A percentile compares a stretch with the other conserved stretches of the same genome.
Conservation (phyloP, 2,329 filamentous ascomycete species). For the Clathrospora elynae region DNA sequence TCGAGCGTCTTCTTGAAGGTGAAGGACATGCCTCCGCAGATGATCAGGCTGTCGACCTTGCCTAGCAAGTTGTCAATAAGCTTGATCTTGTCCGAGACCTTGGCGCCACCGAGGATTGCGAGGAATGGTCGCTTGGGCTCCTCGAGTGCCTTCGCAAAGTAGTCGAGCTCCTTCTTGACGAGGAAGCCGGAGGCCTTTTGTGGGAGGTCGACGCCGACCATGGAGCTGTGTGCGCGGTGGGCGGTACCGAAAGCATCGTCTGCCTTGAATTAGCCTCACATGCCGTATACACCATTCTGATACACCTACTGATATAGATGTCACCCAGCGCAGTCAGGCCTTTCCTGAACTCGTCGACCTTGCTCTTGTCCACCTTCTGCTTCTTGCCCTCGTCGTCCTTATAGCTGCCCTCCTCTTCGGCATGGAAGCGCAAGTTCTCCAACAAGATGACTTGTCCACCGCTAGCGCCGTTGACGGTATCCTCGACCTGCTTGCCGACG, state of each 20-base stretch:
- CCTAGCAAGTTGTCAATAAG: slow-evolving; percentile 98
- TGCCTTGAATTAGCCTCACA: slow-evolving; percentile 48
- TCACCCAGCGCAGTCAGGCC: slow-evolving; percentile 92
- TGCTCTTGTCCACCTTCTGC: slow-evolving; percentile 92
- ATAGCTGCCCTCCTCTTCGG: slow-evolving; percentile 95
- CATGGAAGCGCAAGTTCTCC: slow-evolving; percentile 98
- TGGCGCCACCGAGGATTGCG: slow-evolving; percentile 95
- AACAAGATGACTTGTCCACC: slow-evolving; percentile 85
- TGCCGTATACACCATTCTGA: neutral
- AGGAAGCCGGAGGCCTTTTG: slow-evolving; percentile 98
- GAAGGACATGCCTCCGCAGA: slow-evolving; percentile 98
- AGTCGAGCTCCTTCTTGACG: slow-evolving; percentile 99
- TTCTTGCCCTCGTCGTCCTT: slow-evolving; percentile 97
- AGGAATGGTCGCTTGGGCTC: slow-evolving; percentile 93
- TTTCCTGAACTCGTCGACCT: slow-evolving; percentile 93
- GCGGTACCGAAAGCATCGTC: slow-evolving; percentile 98
- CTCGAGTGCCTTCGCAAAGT: slow-evolving; percentile 97
- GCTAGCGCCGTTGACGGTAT: slow-evolving; percentile 80
- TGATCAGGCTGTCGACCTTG: slow-evolving; percentile 95
- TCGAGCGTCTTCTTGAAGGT: slow-evolving; percentile 99
- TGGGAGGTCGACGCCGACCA: slow-evolving; percentile 95
- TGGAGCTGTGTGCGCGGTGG: slow-evolving; percentile 97
- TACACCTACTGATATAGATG: slow-evolving; percentile 84
- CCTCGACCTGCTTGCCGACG: slow-evolving; percentile 88
- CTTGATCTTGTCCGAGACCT: slow-evolving; percentile 99